phyloP scores from a whole-genome alignment of 176 grass and related monocot species.

The Otatea glauca region DNA sequence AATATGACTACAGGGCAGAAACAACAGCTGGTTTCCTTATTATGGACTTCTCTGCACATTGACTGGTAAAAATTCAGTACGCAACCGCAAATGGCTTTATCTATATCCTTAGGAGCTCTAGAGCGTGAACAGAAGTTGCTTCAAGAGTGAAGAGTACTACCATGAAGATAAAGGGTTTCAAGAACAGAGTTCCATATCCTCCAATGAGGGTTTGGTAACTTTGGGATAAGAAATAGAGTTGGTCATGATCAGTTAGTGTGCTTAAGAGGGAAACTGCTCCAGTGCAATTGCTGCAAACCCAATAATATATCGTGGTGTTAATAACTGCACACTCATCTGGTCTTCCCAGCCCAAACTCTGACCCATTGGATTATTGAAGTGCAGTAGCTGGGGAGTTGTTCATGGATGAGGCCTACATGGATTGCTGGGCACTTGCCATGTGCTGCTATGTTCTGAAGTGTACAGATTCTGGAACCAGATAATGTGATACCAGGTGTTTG shows the following conservation, averaged over 20 bases:
- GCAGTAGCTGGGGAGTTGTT: not conserved
- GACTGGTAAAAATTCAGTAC: not conserved
- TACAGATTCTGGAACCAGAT: not conserved
- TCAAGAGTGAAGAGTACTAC: not conserved
- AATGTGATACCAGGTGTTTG: not conserved
- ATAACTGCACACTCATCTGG: not conserved
- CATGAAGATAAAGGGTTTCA: not conserved
- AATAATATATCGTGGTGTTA: not conserved
- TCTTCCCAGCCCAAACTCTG: not conserved
- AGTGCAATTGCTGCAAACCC: not conserved
- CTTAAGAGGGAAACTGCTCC: not conserved
- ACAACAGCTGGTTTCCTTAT: not conserved
- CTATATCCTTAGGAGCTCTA: not conserved
- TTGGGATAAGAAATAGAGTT: not conserved
- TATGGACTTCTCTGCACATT: conserved; percentile 3
- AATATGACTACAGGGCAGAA: not conserved
- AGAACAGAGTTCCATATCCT: not conserved
- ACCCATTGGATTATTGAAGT: not conserved
- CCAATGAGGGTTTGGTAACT: not conserved
- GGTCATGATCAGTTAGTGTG: not conserved
- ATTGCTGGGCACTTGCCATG: not conserved
- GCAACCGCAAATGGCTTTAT: conserved; percentile 2
- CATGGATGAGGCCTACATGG: not conserved
- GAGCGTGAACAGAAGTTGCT: not conserved
- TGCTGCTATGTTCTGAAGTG: not conserved